phyloP scores from a whole-genome alignment of 1,284 basidiomycete species.

The Testicularia cyperi region DNA sequence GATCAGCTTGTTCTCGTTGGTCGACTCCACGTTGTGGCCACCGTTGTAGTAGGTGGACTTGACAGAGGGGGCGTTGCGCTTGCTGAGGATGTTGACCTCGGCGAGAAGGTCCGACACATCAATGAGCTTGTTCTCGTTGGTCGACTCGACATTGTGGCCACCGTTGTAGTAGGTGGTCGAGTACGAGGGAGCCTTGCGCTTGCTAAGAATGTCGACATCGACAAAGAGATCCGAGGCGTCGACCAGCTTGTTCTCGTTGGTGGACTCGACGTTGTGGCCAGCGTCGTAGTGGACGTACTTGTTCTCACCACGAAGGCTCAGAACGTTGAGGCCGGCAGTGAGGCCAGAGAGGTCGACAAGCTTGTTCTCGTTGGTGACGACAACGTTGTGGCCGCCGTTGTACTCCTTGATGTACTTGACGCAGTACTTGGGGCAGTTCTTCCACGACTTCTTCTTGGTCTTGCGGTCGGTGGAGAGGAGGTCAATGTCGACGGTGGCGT shows the following conservation, averaged over 20 bases:
- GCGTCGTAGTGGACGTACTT: conserved; percentile 14
- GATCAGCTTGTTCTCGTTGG: conserved; percentile 33
- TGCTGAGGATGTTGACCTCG: conserved; percentile 16
- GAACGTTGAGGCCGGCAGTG: conserved; percentile 8
- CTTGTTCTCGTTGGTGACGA: conserved; percentile 38
- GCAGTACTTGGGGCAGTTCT: conserved; percentile 17
- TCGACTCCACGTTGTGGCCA: conserved; percentile 28
- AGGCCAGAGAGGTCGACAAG: conserved; percentile 31
- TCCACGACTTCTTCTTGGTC: conserved; percentile 20
- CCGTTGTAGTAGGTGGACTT: conserved; percentile 20
- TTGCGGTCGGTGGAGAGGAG: conserved; percentile 22
- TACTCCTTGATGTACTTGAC: conserved; percentile 36
- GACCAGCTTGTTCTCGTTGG: conserved; percentile 26
- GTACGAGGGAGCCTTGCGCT: conserved; percentile 10
- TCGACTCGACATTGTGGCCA: conserved; percentile 27
- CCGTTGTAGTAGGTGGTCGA: conserved; percentile 31
- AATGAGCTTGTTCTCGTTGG: conserved; percentile 26
- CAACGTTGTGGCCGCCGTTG: conserved; percentile 41
- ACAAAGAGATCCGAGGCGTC: conserved; percentile 10
- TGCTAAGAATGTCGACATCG: conserved; percentile 12
- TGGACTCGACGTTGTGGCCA: conserved; percentile 20
- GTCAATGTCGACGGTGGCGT: conserved; percentile 27
- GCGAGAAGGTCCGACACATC: conserved; percentile 12
- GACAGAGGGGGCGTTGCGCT: conserved; percentile 11
- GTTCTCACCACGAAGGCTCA: conserved; percentile 9